A percentile compares a stretch with the other conserved stretches of the same genome.
These are phyloP conservation scores for Suillus cothurnatus DNA, from an alignment of 768 basidiomycete species.

Conservation along the genomic window DNA sequence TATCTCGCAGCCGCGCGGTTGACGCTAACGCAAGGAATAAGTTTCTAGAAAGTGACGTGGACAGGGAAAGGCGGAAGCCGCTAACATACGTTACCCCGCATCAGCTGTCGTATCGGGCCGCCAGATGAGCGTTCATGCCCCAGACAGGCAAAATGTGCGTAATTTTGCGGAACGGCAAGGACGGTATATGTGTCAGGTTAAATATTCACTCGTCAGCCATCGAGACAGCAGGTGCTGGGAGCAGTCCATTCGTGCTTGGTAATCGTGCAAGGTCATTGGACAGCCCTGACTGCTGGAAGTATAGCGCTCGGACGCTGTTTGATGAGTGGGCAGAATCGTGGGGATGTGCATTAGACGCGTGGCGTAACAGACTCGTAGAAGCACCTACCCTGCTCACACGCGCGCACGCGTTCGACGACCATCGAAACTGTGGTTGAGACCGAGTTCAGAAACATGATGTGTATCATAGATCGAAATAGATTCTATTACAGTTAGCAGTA, in stretches of 20 bases:
- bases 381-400: not conserved
- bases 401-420: not conserved
- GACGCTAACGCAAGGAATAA: conserved; percentile 13
- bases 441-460: not conserved
- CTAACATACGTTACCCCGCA: conserved; percentile 19
- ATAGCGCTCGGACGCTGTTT: not conserved
- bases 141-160: conserved; percentile 19
- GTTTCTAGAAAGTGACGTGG: conserved; percentile 20
- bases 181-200: not conserved
- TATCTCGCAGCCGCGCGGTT: conserved; percentile 25
- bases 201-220: not conserved
- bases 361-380: not conserved
- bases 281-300: not conserved
- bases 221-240: not conserved
- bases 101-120: conserved; percentile 11
- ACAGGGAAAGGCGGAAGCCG: conserved; percentile 13
- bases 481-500: not conserved
- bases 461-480: not conserved
- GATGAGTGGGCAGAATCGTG: not conserved
- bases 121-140: conserved; percentile 21
- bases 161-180: not conserved
- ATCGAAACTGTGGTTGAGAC: not conserved
- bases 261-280: not conserved
- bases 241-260: conserved; percentile 1
- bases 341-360: not conserved